Percentiles rank a stretch among this genome's conserved stretches.
Conservation (phyloP, 2,329 filamentous ascomycete genomes). For the Beauveria varroae region DNA sequence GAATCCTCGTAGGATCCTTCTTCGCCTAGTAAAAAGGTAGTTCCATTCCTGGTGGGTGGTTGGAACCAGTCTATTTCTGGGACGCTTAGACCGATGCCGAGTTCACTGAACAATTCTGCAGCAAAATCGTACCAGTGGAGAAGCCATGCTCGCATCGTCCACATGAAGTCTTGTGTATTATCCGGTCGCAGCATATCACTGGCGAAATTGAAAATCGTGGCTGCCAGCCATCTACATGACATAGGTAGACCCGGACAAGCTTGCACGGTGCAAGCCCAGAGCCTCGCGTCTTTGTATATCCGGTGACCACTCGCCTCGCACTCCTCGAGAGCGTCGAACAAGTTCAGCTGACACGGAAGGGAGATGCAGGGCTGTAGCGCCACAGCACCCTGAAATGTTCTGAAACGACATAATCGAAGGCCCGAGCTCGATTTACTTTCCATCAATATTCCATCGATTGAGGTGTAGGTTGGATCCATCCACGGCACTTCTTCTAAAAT, state of each 20-base stretch:
- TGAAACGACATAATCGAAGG: slow-evolving; percentile 18
- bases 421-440: neutral
- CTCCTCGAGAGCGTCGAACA: slow-evolving; percentile 18
- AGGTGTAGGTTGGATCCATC: slow-evolving; percentile 20
- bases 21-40: too few species aligned
- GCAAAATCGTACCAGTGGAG: slow-evolving; percentile 21
- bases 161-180: slow-evolving; percentile 14
- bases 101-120: slow-evolving; percentile 17
- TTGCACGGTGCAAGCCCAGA: slow-evolving; percentile 26
- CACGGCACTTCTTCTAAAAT: slow-evolving; percentile 15
- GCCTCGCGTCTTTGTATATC: slow-evolving; percentile 21
- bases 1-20: neutral
- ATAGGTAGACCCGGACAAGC: slow-evolving; percentile 17
- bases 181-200: slow-evolving; percentile 19
- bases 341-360: slow-evolving; percentile 14
- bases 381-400: slow-evolving; percentile 19
- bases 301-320: slow-evolving; percentile 18
- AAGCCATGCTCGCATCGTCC: slow-evolving; percentile 23
- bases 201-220: slow-evolving; percentile 24
- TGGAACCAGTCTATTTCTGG: slow-evolving; percentile 22
- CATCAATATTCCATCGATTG: neutral
- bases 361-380: slow-evolving; percentile 25
- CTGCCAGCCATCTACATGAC: slow-evolving; percentile 25
- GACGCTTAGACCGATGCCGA: slow-evolving; percentile 11
- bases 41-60: slow-evolving; percentile 9